Evolutionary conservation across 2,329 filamentous ascomycete species (phyloP), one percentile per base, ranked within the genome.

Genomic region (Pseudogymnoascus destructans): DNA sequence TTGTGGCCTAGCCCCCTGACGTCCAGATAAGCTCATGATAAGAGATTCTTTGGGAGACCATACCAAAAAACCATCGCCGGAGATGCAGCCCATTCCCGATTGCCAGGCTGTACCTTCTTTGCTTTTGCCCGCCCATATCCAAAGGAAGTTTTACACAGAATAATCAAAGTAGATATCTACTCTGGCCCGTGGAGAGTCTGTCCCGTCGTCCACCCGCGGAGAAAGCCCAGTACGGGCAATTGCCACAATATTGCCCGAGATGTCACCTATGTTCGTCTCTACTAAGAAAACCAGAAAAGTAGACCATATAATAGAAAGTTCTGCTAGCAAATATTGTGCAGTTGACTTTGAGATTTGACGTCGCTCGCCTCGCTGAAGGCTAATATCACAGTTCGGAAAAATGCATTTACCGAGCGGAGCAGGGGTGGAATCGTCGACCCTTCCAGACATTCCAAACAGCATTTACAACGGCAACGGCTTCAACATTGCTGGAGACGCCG

Each of bases 11-110:
- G 25, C 25, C 46, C 46, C 46, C 46, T 32, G 46, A 52, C n/a
- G 46, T 52, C 46, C n/a, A 52, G 46, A 52, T 52, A 52, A 52
- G 46, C 46, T 52, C 46, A 52, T 32, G 46, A 52, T 52, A 52
- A 52, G 46, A 52, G 46, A 52, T 30, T 30, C 15, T 30, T 30
- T 11, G 19, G 23, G 25, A 27, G 10, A 30, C 46, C 9, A 17
- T 52, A 30, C 46, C n/a, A 19, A 52, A 30, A 52, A 52, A 15
- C 15, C 46, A 30, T 30, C 46, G 9, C 23, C 46, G 46, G 46
- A 30, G 46, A 52, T 17, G 46, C 30, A 30, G 15, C n/a, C n/a
- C n/a, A n/a, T n/a, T n/a, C n/a, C n/a, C n/a, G n/a, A n/a, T n/a
- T n/a, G n/a, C n/a, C n/a, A n/a, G n/a, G n/a, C n/a, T n/a, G n/a